Evolutionary conservation across 139 green algal species (phyloP), one percentile per base, ranked within the genome.

Genomic region (Auxenochlorella pyrenoidosa): DNA sequence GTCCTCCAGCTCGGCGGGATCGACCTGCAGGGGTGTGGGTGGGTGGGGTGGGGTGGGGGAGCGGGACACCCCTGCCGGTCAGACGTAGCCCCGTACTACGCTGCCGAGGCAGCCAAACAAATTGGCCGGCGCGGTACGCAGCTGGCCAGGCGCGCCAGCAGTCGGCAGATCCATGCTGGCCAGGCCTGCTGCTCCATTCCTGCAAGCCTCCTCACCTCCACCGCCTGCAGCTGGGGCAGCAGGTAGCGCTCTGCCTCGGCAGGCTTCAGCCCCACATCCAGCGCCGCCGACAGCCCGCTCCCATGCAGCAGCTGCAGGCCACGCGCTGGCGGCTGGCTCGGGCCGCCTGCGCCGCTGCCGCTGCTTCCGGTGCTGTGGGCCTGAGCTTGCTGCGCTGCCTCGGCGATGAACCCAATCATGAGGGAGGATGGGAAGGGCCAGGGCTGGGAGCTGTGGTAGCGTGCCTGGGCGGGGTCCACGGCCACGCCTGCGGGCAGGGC

Each of bases 391-490:
- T 34, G 51, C 15, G 58, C 24, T 2, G 63, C 80, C 63, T 76
- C 80, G 5, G 63, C 80, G 4, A 79, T 83, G 85, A 97, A 98
- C 22, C 92, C 96, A 8, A 98, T 83, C 96, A 98, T 98, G 38
- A 98, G 91, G 47, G 90, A 95, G 5, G 91, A 87, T 0, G 96
- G 96, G 89, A 98, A 98, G 38, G 96, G 96, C 96, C 96, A 98
- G 1, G 96, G 96, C 92, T 98, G 95, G 76, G 83, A 93, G 76
- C 87, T 86, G 43, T 93, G 80, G 89, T 98, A 98, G 19, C 83
- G 59, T 2, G 96, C 77, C 43, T 43, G 88, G n/a, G n/a, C 41
- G 5, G 58, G 70, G 66, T 93, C 88, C 10, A 95, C 63, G 19
- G 1, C 66, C 41, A 95, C 85, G 32, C 87, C 89, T 63, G 79